Evolutionary conservation across 2,329 filamentous ascomycete species (phyloP).

Genomic region (Chaetomium strumarium): DNA sequence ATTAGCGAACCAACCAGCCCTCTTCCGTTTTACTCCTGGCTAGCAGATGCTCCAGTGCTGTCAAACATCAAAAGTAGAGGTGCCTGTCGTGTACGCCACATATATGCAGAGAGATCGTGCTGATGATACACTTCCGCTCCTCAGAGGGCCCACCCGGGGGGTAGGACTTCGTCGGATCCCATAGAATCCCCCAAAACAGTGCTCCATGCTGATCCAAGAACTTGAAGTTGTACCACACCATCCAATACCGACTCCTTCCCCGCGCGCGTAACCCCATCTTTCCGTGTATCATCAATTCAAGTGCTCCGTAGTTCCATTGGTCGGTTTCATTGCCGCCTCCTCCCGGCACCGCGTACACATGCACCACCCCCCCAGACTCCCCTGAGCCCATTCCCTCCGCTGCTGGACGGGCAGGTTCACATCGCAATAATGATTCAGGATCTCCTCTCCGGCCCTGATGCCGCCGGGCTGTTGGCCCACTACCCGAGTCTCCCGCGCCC

Average conservation of each 20-base stretch:
- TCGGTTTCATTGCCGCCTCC: constrained; percentile 43
- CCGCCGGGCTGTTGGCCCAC: constrained; percentile 48
- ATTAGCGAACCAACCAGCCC: too few relatives aligned
- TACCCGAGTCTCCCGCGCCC: constrained; percentile 53
- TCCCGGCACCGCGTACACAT: constrained; percentile 76
- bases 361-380: constrained; percentile 83
- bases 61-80: too few relatives aligned
- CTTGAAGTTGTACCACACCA: neutral
- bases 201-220: neutral
- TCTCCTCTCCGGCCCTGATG: constrained; percentile 73
- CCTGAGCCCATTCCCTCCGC: constrained; percentile 80
- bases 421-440: constrained; percentile 93
- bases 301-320: constrained; percentile 28
- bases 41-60: too few relatives aligned
- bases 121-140: neutral
- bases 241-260: neutral
- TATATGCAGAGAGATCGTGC: neutral
- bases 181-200: too few relatives aligned
- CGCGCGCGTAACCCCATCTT: neutral
- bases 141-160: too few relatives aligned
- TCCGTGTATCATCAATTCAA: neutral
- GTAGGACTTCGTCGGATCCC: too few relatives aligned
- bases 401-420: constrained; percentile 69
- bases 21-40: too few relatives aligned
- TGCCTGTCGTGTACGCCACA: too few relatives aligned